phyloP scores from a whole-genome alignment of 1,284 basidiomycete species.

The Cryptococcus jaspeensis region DNA sequence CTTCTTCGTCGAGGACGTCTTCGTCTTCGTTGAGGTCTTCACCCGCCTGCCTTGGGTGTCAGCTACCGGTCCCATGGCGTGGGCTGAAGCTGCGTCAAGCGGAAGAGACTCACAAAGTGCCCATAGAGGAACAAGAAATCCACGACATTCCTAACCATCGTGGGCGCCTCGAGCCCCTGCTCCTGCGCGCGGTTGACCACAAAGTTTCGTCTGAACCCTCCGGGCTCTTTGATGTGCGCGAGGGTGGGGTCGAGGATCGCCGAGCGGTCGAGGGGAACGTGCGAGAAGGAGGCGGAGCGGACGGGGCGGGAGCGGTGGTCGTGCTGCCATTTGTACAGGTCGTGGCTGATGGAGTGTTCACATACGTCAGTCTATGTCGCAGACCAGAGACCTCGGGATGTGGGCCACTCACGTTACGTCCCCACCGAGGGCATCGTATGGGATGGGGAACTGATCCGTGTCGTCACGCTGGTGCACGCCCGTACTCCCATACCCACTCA shows the following conservation, averaged over 20 bases:
- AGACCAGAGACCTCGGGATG: too few relatives aligned
- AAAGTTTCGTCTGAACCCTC: slow-evolving; percentile 88
- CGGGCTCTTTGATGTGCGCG: slow-evolving; percentile 87
- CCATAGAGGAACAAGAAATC: slow-evolving; percentile 91
- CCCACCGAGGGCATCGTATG: slow-evolving; percentile 77
- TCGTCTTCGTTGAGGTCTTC: slow-evolving; percentile 88
- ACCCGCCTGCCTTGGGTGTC: slow-evolving; percentile 64
- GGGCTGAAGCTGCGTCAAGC: too few relatives aligned
- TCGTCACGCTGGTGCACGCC: slow-evolving; percentile 14
- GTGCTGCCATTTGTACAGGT: slow-evolving; percentile 89
- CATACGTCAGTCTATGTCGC: slow-evolving; percentile 9
- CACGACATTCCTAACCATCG: slow-evolving; percentile 78
- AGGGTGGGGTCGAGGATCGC: slow-evolving; percentile 64
- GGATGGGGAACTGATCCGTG: slow-evolving; percentile 70
- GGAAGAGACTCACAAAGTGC: slow-evolving; percentile 71
- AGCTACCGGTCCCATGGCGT: background rate
- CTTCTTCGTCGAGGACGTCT: slow-evolving; percentile 60
- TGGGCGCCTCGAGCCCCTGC: slow-evolving; percentile 63
- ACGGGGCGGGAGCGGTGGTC: slow-evolving; percentile 64
- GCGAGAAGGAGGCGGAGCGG: slow-evolving; percentile 66
- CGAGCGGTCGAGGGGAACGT: slow-evolving; percentile 58
- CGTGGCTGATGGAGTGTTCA: slow-evolving; percentile 61
- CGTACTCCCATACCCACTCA: slow-evolving; percentile 16
- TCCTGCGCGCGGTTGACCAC: slow-evolving; percentile 68
- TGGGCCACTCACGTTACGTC: slow-evolving; percentile 78